Conservation (phyloP, 2,329 filamentous ascomycete genomes). For the Coniochaeta ligniaria region DNA sequence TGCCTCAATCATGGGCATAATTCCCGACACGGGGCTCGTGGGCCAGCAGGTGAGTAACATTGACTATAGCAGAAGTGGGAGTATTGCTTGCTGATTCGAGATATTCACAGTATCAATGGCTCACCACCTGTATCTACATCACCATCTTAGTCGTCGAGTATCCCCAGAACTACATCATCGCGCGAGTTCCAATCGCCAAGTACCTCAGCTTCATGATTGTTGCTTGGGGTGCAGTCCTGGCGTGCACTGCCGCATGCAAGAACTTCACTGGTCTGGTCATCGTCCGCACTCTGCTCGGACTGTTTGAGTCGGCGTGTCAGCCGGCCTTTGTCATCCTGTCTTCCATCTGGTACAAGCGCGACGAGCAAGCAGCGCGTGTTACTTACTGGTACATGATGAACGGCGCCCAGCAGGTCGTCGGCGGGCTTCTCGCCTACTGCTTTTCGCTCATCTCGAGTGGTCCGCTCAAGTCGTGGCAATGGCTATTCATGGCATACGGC, state of each 20-base stretch:
- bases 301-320: constrained; percentile 65
- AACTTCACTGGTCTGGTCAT: constrained; percentile 53
- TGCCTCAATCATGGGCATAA: constrained; percentile 58
- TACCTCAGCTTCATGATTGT: constrained; percentile 58
- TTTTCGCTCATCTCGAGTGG: constrained; percentile 44
- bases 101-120: constrained; percentile 54
- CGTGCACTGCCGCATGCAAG: constrained; percentile 52
- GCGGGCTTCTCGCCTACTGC: constrained; percentile 63
- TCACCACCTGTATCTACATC: constrained; percentile 69
- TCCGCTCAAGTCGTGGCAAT: constrained; percentile 58
- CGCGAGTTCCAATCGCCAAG: constrained; percentile 58
- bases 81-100: background rate
- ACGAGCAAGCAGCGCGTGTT: constrained; percentile 59
- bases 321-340: constrained; percentile 61
- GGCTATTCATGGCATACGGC: constrained; percentile 62
- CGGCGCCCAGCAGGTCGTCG: constrained; percentile 64
- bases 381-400: constrained; percentile 78
- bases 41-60: constrained; percentile 16
- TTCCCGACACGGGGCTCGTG: constrained; percentile 39
- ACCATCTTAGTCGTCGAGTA: constrained; percentile 65
- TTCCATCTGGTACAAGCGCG: constrained; percentile 63
- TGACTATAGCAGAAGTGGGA: background rate
- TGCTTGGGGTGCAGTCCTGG: constrained; percentile 54
- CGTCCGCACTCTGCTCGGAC: constrained; percentile 59
- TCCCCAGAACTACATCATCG: constrained; percentile 51